A percentile compares a stretch with the other conserved stretches of the same genome.
Evolutionary conservation across 805 yeast species (phyloP).

Genomic region (Metschnikowia matae): DNA sequence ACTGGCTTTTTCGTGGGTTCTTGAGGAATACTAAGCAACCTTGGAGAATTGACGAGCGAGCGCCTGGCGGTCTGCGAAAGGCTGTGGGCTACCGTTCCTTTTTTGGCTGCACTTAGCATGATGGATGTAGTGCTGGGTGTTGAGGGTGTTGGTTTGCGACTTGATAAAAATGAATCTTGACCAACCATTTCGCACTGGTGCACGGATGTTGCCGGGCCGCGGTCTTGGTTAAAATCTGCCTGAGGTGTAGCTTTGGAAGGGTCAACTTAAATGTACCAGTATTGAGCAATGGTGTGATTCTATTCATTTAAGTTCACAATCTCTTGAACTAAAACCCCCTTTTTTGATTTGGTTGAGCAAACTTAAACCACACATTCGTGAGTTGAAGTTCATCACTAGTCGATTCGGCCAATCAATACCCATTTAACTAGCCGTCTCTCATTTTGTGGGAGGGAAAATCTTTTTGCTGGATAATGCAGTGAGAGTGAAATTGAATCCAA

Average conservation of each 20-base stretch:
- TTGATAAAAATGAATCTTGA: constrained; percentile 3
- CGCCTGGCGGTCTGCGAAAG: constrained; percentile 6
- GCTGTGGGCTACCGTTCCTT: constrained; percentile 4
- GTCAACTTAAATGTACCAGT: no score
- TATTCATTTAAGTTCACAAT: not conserved
- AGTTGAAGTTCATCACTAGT: no score
- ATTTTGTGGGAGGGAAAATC: no score
- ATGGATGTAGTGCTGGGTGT: not conserved
- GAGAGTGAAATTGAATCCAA: no score
- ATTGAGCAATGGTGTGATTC: not conserved
- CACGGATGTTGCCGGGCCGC: constrained; percentile 3
- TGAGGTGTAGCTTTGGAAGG: no score
- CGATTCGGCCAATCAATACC: no score
- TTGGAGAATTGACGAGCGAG: constrained; percentile 10
- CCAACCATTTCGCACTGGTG: constrained; percentile 9
- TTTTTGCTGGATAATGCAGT: no score
- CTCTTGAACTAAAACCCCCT: no score
- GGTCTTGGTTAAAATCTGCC: not conserved
- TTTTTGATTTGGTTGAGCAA: no score
- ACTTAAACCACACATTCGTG: no score
- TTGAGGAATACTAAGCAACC: constrained; percentile 11
- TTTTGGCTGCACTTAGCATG: constrained; percentile 13
- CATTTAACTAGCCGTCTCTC: no score
- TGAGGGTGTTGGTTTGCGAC: constrained; percentile 1
- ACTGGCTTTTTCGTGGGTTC: constrained; percentile 14